Base-by-base conservation (phyloP, 2,329 filamentous ascomycete species). In the Apiospora phragmitis region DNA sequence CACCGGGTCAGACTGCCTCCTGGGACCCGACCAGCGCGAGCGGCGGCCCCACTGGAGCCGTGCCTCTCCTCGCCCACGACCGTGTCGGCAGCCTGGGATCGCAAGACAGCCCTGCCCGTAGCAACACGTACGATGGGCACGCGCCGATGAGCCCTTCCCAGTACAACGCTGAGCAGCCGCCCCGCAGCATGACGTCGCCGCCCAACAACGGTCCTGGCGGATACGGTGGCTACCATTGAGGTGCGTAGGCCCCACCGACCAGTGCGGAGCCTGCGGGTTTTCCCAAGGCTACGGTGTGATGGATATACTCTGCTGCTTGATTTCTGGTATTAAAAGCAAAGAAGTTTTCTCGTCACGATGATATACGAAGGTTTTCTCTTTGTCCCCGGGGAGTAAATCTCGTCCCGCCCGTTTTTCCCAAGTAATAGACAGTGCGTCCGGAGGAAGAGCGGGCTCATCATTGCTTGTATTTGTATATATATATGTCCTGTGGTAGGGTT, bases 111-210 rank as follows among this genome's bases (percentile, higher is more conserved):
- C 66, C 74, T 1, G 68, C 69, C 32, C 72, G 72, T 14, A 77
- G 76, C 47, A 74, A 75, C 51, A 75, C 74, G 67, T 75, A 70
- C n/a, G 71, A 70, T 9, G 73, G 73, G 8, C 66, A 70, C 43
- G 72, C 59, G 35, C 67, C 76, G 21, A 74, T 74, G 59, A 76
- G 73, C 41, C 72, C 77, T 24, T 74, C 75, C 24, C 70, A 73
- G 24, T 76, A 72, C 51, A 73, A 73, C 24, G 55, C 72, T 43
- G 71, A 43, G 77, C 77, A 43, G 77, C 77, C 12, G 71, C 75
- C 77, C 65, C 76, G 77, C 35, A 77, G 74, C 69, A 79, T 77
- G 68, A 76, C 79, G 18, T 74, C 71, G 16, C 79, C 77, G 21
- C 32, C 77, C 78, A n/a, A 74, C 72, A 29, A 29, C 51, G 51